A percentile compares a stretch with the other conserved stretches of the same genome.
Conservation (phyloP, 1,284 basidiomycete genomes). For the Cutaneotrichosporon cutaneum region DNA sequence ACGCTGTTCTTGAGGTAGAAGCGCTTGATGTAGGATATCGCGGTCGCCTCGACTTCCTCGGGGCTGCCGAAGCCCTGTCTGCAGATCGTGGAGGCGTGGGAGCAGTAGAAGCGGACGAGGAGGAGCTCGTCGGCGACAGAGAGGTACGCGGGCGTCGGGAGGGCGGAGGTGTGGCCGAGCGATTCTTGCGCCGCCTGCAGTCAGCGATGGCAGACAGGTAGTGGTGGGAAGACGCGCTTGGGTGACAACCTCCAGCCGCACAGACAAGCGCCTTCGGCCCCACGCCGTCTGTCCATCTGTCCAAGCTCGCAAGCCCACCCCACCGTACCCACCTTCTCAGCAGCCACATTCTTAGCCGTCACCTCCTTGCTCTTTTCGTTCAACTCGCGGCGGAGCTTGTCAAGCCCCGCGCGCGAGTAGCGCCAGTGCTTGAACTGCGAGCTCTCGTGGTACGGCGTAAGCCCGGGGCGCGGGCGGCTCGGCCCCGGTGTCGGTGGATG, state of each 20-base stretch:
- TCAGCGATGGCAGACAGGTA: too few species aligned
- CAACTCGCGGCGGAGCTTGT: conserved; percentile 61
- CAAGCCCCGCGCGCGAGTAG: conserved; percentile 68
- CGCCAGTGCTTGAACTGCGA: conserved; percentile 87
- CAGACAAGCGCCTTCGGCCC: neutral
- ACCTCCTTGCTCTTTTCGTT: conserved; percentile 72
- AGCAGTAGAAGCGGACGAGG: conserved; percentile 84
- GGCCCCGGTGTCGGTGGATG: neutral
- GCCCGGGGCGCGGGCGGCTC: conserved; percentile 20
- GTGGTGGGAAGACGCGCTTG: too few species aligned
- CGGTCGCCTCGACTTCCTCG: conserved; percentile 89
- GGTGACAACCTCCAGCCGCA: too few species aligned
- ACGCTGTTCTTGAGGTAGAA: conserved; percentile 98
- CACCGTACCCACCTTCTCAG: conserved; percentile 65
- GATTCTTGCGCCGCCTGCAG: conserved; percentile 17
- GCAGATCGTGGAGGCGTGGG: conserved; percentile 81
- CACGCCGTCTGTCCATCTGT: too few species aligned
- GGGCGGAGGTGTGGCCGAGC: conserved; percentile 4
- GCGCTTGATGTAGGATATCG: conserved; percentile 86
- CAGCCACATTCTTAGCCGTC: conserved; percentile 72
- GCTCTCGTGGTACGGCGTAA: conserved; percentile 69
- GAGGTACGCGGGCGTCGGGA: conserved; percentile 61
- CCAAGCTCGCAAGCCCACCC: neutral
- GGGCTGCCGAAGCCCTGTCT: conserved; percentile 75
- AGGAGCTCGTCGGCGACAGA: conserved; percentile 78